Conservation (phyloP, 176 grass and related monocot species). For the Paspalum notatum region DNA sequence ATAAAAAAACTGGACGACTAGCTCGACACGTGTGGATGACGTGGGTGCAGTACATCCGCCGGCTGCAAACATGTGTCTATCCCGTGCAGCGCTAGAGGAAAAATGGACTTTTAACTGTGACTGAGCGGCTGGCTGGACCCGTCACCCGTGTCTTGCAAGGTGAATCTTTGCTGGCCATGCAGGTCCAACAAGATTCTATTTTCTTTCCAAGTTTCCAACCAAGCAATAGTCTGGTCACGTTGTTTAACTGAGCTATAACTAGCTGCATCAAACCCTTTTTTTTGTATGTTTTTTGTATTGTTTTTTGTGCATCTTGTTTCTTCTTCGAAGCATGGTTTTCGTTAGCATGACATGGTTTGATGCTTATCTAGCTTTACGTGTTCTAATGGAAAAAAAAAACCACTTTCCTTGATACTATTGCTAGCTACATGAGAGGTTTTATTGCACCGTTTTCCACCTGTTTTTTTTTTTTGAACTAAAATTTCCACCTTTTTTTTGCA, state of each 20-base stretch:
- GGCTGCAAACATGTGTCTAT: background rate
- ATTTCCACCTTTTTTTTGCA: background rate
- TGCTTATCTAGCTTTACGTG: conserved; percentile 6
- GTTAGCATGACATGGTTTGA: background rate
- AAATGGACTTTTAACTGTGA: background rate
- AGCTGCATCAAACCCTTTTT: background rate
- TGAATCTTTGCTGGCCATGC: conserved; percentile 19
- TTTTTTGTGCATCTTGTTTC: background rate
- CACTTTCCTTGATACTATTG: background rate
- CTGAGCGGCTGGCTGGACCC: background rate
- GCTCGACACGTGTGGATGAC: conserved; percentile 24
- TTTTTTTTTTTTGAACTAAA: background rate
- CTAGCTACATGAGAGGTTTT: background rate
- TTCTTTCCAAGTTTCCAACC: background rate
- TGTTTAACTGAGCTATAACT: background rate
- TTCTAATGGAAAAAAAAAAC: too few relatives aligned
- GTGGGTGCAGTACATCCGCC: background rate
- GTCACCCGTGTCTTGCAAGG: conserved; percentile 19
- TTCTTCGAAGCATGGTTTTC: background rate
- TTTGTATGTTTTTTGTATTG: background rate
- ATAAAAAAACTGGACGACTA: background rate
- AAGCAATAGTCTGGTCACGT: background rate
- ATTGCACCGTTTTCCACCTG: background rate
- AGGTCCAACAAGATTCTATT: conserved; percentile 19
- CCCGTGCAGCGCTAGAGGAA: background rate